These are phyloP conservation scores for Fusarium fracticaudum DNA, from an alignment of 2,329 filamentous ascomycete genomes.

Conservation along the genomic window DNA sequence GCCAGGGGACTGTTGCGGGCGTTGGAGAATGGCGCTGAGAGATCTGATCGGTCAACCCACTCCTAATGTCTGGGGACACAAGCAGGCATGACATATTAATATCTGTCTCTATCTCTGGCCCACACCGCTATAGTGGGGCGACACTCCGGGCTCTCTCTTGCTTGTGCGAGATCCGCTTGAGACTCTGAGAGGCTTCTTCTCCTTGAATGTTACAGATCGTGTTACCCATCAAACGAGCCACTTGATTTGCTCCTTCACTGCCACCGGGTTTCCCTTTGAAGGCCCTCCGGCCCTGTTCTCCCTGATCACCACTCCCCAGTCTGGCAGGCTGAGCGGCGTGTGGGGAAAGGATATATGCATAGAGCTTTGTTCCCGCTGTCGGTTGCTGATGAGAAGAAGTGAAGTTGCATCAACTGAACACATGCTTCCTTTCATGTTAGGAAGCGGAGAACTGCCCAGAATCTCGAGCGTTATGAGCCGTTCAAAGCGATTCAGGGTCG, in stretches of 20 bases:
- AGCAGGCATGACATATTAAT: conserved; percentile 44
- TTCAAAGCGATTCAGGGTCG: not conserved
- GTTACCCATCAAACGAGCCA: not conserved
- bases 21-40: conserved; percentile 34
- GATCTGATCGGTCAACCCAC: conserved; percentile 42
- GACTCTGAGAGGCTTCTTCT: too few species aligned
- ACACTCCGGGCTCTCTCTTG: conserved; percentile 21
- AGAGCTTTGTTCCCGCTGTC: conserved; percentile 12
- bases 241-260: conserved; percentile 5
- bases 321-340: conserved; percentile 7
- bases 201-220: conserved; percentile 22
- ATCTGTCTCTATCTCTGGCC: conserved; percentile 43
- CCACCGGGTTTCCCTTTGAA: conserved; percentile 28
- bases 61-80: conserved; percentile 25
- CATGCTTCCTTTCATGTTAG: conserved; percentile 19
- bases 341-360: conserved; percentile 23
- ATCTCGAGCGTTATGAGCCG: conserved; percentile 2
- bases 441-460: conserved; percentile 22
- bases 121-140: conserved; percentile 41
- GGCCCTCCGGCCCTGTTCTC: conserved; percentile 17
- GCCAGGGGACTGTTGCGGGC: conserved; percentile 35
- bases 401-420: conserved; percentile 2
- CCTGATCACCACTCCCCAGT: not conserved
- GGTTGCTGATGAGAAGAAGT: not conserved
- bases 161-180: conserved; percentile 21